Evolutionary conservation across 2,329 filamentous ascomycete species (phyloP), one percentile per base, ranked within the genome.

Genomic region (Thelonectria olida): DNA sequence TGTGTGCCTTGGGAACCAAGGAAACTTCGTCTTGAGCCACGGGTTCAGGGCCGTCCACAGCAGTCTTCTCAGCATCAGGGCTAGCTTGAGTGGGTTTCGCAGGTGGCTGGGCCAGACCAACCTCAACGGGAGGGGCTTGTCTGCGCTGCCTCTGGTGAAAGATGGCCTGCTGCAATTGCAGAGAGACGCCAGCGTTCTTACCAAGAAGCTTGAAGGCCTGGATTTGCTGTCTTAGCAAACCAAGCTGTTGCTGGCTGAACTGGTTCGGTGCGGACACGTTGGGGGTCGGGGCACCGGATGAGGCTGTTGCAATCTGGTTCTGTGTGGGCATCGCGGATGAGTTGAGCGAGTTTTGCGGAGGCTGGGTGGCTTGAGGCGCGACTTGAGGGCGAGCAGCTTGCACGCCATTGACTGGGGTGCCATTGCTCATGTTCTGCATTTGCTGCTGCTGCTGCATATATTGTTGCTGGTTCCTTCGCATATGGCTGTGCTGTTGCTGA

Each of bases 151-250:
- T 88, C 59, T 91, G 88, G 44, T 90, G 85, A 74, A 94, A 97
- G 36, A 98, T 89, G 49, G 91, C 88, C 72, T 95, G 91, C 74
- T 97, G 93, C 66, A 97, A 86, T 64, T 88, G 85, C 27, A 86
- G 78, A 1, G 95, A 93, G 4, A 98, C 88, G 1, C 93, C 90
- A 13, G 91, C 84, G 68, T 97, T 97, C 77, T 96, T 96, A 5
- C 92, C 90, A 4, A 99, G 83, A 67, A 93, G 85, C 78, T 96
- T 96, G 79, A 97, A 98, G 0, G 95, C 94, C 69, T 90, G 85
- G 51, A 98, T 97, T 75, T 99, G 96, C 67, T 92, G 90, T 62
- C 92, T 86, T 9, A 99, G 81, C 42, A 92, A 87, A 22, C 85
- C 84, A 45, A 97, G 81, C 75, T 99, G 96, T 58, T 96, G 91